Evolutionary conservation across 257 asterid species (phyloP), one percentile per base, ranked within the genome.

Genomic region (Plantago major): DNA sequence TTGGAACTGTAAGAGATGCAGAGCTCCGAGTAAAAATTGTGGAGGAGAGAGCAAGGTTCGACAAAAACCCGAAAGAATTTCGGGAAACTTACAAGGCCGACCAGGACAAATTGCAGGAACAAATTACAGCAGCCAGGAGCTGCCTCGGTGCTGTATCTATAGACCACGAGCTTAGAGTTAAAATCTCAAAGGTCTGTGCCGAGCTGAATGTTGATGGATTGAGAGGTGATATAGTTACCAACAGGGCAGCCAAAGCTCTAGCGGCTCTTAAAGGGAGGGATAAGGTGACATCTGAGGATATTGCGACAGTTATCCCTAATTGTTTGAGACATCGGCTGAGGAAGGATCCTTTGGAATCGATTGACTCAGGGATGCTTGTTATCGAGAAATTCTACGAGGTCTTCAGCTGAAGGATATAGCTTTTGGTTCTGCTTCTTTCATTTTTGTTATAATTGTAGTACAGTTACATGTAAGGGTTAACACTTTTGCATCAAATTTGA

Each of bases 1-100:
- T 86, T 1, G 96, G 94, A 30, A 91, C 98, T 0, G 94, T 88
- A 10, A 79, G 74, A 45, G 97, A 89, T 56, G 97, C 99, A 2
- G 99, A 92, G 71, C 96, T 93, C 14, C 65, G 99, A n/a, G 97
- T 93, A 6, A 87, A 89, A 67, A 93, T 93, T 13, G 99, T 93
- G 0, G 99, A 93, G 78, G 99, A 93, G 74, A 80, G 99, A 49
- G 84, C 89, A 33, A 76, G 96, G 10, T 93, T 93, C 17, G 97
- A 93, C 60, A 70, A 17, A 58, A 85, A 83, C 43, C 97, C 97
- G 1, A 87, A 79, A 63, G 96, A 83, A 38, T 88, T 92, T 68
- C 70, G 96, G 8, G 87, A 78, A 37, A 49, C 95, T 9, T 93
- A 87, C 80, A 59, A 60, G 46, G 78, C 64, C 6, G 96, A 89